Base-by-base conservation (phyloP, 1,139 yeast genomes). In the Nakaseomyces sp. region DNA sequence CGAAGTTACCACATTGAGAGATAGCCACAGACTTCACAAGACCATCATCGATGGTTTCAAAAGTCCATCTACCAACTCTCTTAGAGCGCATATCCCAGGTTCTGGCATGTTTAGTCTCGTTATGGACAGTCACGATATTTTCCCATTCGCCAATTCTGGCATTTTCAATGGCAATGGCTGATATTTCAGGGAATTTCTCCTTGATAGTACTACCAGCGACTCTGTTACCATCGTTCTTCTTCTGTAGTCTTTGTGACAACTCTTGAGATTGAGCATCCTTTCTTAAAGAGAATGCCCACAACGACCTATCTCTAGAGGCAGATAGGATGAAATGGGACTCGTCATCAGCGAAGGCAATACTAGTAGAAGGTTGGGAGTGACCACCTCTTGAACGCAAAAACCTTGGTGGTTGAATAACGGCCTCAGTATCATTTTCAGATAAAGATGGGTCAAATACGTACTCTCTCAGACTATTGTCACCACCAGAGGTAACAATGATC, bases 201-300 rank as follows among this genome's bases (percentile, higher is more conserved):
- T 64, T 60, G 45, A 63, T 59, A 3, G 67, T 61, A 38, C 72
- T 68, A 7, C 89, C 93, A 2, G 77, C 82, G 45, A 69, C 69
- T 52, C 84, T 72, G 49, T 76, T 73, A 31, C 77, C 79, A 52
- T 77, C 76, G 10, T 70, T 58, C 9, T 65, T 65, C 52, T 76
- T 78, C 20, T 77, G 78, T 26, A 74, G 66, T 54, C 83, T 76
- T 65, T 89, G 97, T 0, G 97, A 88, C 58, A 91, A 69, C 61
- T 88, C 95, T 57, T 86, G 95, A 1, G 95, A 86, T 65, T 93
- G 99, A 0, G 97, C 95, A 64, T 93, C 98, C 61, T 91, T 91
- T 55, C 97, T 76, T 45, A 91, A 70, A 0, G 97, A 89, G 57
- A 91, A 91, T 16, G 79, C 75, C 96, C 98, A 91, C 54, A 91